These are phyloP conservation scores for Ophiosphaerella herpotricha DNA, from an alignment of 2,329 filamentous ascomycete genomes.

Conservation along the genomic window DNA sequence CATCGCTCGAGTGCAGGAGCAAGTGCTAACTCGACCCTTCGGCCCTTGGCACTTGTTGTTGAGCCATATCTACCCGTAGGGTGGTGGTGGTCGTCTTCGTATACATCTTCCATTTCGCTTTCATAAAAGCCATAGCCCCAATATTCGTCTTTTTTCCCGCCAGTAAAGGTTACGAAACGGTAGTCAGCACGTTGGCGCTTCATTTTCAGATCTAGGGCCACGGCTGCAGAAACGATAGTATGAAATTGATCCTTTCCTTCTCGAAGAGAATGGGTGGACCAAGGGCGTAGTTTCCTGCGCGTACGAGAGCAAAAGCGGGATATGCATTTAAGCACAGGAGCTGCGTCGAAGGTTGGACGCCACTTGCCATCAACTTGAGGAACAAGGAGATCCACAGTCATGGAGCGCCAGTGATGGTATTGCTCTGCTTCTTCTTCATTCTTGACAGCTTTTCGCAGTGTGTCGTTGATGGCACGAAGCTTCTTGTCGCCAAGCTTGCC, in stretches of 20 bases:
- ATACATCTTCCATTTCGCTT: slow-evolving; percentile 45
- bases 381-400: slow-evolving; percentile 44
- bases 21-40: slow-evolving; percentile 39
- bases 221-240: slow-evolving; percentile 42
- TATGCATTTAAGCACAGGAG: slow-evolving; percentile 42
- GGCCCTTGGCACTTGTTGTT: slow-evolving; percentile 16
- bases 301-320: slow-evolving; percentile 36
- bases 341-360: slow-evolving; percentile 42
- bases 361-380: slow-evolving; percentile 44
- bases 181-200: slow-evolving; percentile 44
- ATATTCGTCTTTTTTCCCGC: slow-evolving; percentile 36
- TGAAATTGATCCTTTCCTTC: slow-evolving; percentile 38
- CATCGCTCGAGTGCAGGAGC: slow-evolving; percentile 46
- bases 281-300: slow-evolving; percentile 39
- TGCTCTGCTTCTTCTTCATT: slow-evolving; percentile 43
- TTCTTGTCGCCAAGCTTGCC: slow-evolving; percentile 45
- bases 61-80: slow-evolving; percentile 13
- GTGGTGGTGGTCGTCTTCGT: slow-evolving; percentile 29
- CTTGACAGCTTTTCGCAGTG: slow-evolving; percentile 44
- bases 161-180: slow-evolving; percentile 44
- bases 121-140: slow-evolving; percentile 45
- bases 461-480: slow-evolving; percentile 43
- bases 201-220: slow-evolving; percentile 45
- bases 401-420: slow-evolving; percentile 43
- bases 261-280: slow-evolving; percentile 34